These are phyloP conservation scores for Botrytis galanthina DNA, from an alignment of 2,329 filamentous ascomycete species.

Conservation along the genomic window DNA sequence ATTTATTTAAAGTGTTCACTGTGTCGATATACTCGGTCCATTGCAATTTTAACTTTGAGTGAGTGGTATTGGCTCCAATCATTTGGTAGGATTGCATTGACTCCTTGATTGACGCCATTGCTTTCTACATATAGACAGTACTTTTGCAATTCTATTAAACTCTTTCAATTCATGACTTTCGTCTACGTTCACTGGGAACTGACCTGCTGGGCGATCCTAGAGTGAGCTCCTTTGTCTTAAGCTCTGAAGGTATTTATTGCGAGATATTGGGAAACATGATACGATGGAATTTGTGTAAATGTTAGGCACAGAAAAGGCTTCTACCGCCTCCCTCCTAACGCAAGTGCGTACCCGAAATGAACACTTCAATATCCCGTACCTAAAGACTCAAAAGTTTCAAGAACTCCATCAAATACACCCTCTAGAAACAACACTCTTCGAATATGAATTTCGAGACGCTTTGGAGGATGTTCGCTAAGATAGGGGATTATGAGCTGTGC, in stretches of 20 bases:
- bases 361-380: not conserved
- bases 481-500: not conserved
- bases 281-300: not conserved
- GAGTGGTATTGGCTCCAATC: not conserved
- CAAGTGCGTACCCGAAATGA: not conserved
- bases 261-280: not conserved
- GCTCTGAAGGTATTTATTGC: not conserved
- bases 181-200: not conserved
- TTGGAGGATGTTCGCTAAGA: not conserved
- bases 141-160: not conserved
- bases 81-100: not conserved
- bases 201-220: not conserved
- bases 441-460: not conserved
- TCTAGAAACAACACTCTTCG: not conserved
- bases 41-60: not conserved
- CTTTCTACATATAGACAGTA: not conserved
- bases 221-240: not conserved
- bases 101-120: not conserved
- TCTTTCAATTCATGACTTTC: not conserved
- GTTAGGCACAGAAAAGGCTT: not conserved
- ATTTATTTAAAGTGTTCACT: not conserved
- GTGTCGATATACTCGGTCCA: not conserved
- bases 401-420: accelerated
- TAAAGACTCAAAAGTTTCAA: not conserved
- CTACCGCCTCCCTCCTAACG: not conserved